Percentiles rank a stretch among this genome's conserved stretches.
Conservation (phyloP, 805 yeast genomes). For the Cyberlindnera misumaiensis region DNA sequence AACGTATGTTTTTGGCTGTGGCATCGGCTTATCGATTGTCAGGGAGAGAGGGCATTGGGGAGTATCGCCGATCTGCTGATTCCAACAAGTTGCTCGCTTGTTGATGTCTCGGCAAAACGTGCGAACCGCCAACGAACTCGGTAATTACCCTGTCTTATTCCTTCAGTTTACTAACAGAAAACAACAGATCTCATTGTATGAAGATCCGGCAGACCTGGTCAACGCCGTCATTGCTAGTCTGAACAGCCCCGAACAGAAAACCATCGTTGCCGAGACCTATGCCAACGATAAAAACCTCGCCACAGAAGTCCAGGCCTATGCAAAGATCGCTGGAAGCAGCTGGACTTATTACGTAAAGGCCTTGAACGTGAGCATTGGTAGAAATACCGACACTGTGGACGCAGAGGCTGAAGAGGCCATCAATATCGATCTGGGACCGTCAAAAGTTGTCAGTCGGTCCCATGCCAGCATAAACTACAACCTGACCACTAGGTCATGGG, state of each 20-base stretch:
- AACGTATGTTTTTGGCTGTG: slow-evolving; percentile 8
- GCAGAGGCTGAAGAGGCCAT: slow-evolving; percentile 26
- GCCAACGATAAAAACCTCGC: slow-evolving; percentile 64
- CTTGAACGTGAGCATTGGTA: slow-evolving; percentile 73
- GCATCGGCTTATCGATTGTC: too few relatives aligned
- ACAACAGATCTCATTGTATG: slow-evolving; percentile 31
- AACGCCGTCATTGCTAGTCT: slow-evolving; percentile 70
- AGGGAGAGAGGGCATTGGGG: too few relatives aligned
- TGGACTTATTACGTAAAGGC: slow-evolving; percentile 94
- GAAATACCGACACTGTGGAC: slow-evolving; percentile 48
- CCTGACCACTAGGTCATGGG: slow-evolving; percentile 74
- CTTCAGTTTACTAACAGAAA: slow-evolving; percentile 9
- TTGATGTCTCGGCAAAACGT: too few relatives aligned
- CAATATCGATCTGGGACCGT: slow-evolving; percentile 92
- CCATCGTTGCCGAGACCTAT: slow-evolving; percentile 65
- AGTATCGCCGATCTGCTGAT: too few relatives aligned
- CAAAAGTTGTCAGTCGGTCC: slow-evolving; percentile 89
- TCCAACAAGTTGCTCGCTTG: too few relatives aligned
- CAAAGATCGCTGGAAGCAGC: slow-evolving; percentile 84
- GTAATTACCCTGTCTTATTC: too few relatives aligned
- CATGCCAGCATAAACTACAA: slow-evolving; percentile 86
- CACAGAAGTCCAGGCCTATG: slow-evolving; percentile 92
- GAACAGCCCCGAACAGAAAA: slow-evolving; percentile 63
- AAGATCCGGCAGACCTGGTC: slow-evolving; percentile 57
- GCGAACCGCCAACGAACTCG: too few relatives aligned